A percentile compares a stretch with the other conserved stretches of the same genome.
phyloP scores from a whole-genome alignment of 768 basidiomycete genomes.

The Vararia minispora region DNA sequence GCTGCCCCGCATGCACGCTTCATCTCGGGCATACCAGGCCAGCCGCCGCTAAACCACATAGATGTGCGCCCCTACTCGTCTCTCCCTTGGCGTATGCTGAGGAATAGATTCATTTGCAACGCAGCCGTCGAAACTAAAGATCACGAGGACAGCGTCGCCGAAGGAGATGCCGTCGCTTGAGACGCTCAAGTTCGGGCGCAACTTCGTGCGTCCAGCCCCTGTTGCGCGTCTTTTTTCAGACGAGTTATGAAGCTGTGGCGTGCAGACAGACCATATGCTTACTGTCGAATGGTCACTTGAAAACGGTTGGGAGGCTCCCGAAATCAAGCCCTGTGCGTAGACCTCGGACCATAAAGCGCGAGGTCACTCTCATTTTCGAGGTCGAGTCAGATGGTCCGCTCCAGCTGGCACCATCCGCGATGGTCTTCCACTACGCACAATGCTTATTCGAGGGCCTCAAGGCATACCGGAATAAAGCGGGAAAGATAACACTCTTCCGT shows the following conservation, averaged over 20 bases:
- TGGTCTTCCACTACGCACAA: conserved; percentile 44
- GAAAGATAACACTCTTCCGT: conserved; percentile 34
- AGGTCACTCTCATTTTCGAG: neutral
- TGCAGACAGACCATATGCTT: conserved; percentile 28
- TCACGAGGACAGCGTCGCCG: conserved; percentile 2
- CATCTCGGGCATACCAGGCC: conserved; percentile 4
- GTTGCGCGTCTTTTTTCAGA: neutral
- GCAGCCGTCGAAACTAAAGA: conserved; percentile 6
- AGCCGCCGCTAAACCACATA: conserved; percentile 5
- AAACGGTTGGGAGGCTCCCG: conserved; percentile 33
- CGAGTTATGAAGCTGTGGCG: too few relatives aligned
- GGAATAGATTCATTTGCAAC: neutral
- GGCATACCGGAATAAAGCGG: conserved; percentile 34
- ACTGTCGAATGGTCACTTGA: conserved; percentile 27
- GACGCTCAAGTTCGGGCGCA: conserved; percentile 11
- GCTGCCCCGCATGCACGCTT: conserved; percentile 5
- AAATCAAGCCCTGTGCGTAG: conserved; percentile 32
- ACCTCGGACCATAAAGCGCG: neutral
- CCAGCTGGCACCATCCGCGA: conserved; percentile 36
- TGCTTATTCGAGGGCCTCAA: conserved; percentile 41
- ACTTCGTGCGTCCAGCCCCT: conserved; percentile 6
- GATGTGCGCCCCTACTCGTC: neutral
- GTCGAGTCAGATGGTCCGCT: conserved; percentile 30
- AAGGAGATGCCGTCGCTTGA: conserved; percentile 9
- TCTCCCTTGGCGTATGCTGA: neutral